phyloP scores from a whole-genome alignment of 1,139 yeast genomes.

The Lizanozyma gosingica region DNA sequence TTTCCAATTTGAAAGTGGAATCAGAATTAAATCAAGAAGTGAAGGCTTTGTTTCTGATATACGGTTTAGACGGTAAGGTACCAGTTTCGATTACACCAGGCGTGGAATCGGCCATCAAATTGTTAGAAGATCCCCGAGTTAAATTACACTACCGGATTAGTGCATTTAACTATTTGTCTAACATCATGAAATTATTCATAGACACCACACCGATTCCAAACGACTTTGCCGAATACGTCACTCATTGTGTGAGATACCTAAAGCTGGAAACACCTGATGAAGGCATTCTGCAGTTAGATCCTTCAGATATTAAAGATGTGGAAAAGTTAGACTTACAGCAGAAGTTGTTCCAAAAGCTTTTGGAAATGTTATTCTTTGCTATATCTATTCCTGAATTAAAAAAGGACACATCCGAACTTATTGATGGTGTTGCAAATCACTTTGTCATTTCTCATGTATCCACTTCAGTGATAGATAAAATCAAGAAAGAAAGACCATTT shows the following conservation, averaged over 20 bases:
- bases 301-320: constrained; percentile 38
- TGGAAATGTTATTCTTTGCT: constrained; percentile 68
- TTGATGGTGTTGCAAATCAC: constrained; percentile 68
- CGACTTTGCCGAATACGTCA: constrained; percentile 38
- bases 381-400: constrained; percentile 68
- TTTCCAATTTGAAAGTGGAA: constrained; percentile 50
- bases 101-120: constrained; percentile 59
- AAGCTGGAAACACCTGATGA: constrained; percentile 27
- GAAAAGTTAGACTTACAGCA: constrained; percentile 52
- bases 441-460: constrained; percentile 71
- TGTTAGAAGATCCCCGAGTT: constrained; percentile 58
- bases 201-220: constrained; percentile 59
- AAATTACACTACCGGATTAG: constrained; percentile 62
- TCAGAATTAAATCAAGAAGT: constrained; percentile 60
- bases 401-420: constrained; percentile 54
- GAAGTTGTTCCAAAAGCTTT: constrained; percentile 46
- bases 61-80: constrained; percentile 54
- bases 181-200: constrained; percentile 61
- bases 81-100: constrained; percentile 81
- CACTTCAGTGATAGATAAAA: constrained; percentile 60
- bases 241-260: constrained; percentile 38
- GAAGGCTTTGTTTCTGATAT: constrained; percentile 57
- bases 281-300: constrained; percentile 22
- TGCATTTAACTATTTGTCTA: constrained; percentile 66
- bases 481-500: constrained; percentile 63